Base-by-base conservation (phyloP, 805 yeast species). In the Nakazawaea ernobii region DNA sequence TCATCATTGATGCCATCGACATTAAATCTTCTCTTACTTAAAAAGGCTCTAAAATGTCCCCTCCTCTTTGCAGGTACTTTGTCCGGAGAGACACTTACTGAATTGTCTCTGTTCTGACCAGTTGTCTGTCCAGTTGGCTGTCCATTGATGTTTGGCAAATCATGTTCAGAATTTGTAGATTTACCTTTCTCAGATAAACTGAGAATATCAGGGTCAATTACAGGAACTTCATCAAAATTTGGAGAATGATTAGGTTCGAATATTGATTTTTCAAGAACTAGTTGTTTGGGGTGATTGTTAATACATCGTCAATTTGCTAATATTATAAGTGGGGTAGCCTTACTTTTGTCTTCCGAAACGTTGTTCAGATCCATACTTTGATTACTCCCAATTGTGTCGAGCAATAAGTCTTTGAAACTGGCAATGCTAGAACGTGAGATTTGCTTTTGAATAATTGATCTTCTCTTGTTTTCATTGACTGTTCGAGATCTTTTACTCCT, bases 171-270 rank as follows among this genome's bases (percentile, higher is more conserved):
- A 3, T 30, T 14, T 6, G 14, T 8, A 15, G 40, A 4, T 17
- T 17, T 27, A 6, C 8, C 10, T 8, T 37, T 4, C 15, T 13
- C 30, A 24, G 28, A 6, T 20, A 9, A 15, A 11, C 15, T 24
- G 11, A 37, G 15, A 29, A 17, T 20, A 37, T 9, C n/a, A 35
- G 17, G 10, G 20, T 20, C 40, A 10, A 40, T 13, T 11, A 36
- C 8, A 2, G 39, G 41, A 8, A 43, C 20, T 37, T 43, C 46
- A 7, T 10, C 32, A n/a, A 43, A 14, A 6, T 28, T 37, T 1
- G 46, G 46, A 11, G 46, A 37, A 36, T 43, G 46, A 17, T 37
- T 29, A 4, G 46, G 46, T 29, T 37, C 46, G 20, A 43, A 43
- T 5, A 43, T 11, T 10, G 15, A 11, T 27, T 6, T 6, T 37